Evolutionary conservation across 108 stramenopile species (phyloP), one percentile per base, ranked within the genome.

Genomic region (Hondaea fermentalgiana): DNA sequence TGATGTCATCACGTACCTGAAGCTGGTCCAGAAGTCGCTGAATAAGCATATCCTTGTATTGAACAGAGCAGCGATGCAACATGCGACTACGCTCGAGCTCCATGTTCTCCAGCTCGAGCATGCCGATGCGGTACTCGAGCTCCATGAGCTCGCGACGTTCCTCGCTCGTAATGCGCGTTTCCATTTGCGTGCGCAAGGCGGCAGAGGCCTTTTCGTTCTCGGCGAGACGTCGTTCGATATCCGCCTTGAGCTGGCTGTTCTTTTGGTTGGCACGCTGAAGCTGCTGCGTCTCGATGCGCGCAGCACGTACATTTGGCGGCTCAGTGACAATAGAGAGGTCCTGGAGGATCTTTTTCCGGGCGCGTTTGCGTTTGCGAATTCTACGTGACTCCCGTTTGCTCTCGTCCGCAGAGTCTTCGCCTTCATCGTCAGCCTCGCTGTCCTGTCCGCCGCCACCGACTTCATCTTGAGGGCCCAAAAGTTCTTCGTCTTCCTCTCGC

Each of bases 51-150:
- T 93, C 93, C 60, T 93, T 92, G 89, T 90, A 91, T 57, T 91
- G 58, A 91, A 94, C 58, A 23, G 90, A 88, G 88, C 60, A 45
- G 72, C 88, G 92, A 60, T 94, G 93, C 59, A 94, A 89, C 14
- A 93, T 92, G 47, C 92, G 60, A 17, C 90, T 88, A 45, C 92
- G 93, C 76, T 94, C 93, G n/a, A 92, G 90, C 87, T 93, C 93
- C 93, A 94, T 94, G 58, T 94, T 94, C 55, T 94, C 93, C 51
- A 94, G 89, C 90, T 94, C 94, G 6, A 94, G 92, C 91, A 92
- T 90, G 35, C 93, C 94, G 21, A 94, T 92, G 44, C 87, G 90
- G 45, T 94, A 93, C 87, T 94, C 93, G 57, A 94, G 91, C 59
- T 83, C 92, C 92, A 93, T 91, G n/a, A 93, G 69, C 59, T 94